phyloP scores from a whole-genome alignment of 2,329 filamentous ascomycete genomes.

The Akanthomyces uredinophilus region DNA sequence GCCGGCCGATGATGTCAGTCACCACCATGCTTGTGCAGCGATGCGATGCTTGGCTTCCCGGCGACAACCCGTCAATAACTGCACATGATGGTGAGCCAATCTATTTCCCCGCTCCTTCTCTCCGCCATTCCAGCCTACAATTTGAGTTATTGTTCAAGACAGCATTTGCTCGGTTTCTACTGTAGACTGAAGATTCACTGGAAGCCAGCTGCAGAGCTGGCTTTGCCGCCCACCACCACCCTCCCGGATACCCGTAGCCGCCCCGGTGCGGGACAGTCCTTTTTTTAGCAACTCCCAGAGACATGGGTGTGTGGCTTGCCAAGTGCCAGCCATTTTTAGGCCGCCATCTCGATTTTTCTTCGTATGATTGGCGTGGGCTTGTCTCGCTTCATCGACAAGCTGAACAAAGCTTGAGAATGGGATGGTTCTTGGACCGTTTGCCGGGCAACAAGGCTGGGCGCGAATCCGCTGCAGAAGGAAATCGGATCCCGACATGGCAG shows the following conservation, averaged over 20 bases:
- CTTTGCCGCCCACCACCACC: conserved; percentile 6
- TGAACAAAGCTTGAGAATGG: background rate
- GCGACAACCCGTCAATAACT: background rate
- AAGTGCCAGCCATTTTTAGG: background rate
- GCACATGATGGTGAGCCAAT: background rate
- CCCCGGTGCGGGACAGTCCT: background rate
- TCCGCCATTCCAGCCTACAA: background rate
- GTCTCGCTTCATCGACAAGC: background rate
- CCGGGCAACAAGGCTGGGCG: background rate
- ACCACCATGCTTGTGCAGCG: background rate
- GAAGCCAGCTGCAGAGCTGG: background rate
- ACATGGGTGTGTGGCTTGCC: background rate
- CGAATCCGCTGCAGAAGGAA: background rate
- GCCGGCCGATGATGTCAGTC: background rate
- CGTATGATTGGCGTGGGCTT: background rate
- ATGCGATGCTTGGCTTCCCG: background rate
- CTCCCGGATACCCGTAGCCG: conserved; percentile 7
- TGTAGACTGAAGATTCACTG: background rate
- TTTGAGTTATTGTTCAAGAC: background rate
- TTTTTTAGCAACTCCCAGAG: conserved; percentile 11
- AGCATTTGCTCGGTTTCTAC: background rate
- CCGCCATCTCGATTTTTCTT: conserved; percentile 7
- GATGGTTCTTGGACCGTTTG: background rate
- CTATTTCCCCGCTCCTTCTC: background rate
- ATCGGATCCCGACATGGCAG: background rate